phyloP scores from a whole-genome alignment of 352 stramenopile species.

The Phytophthora ramorum region DNA sequence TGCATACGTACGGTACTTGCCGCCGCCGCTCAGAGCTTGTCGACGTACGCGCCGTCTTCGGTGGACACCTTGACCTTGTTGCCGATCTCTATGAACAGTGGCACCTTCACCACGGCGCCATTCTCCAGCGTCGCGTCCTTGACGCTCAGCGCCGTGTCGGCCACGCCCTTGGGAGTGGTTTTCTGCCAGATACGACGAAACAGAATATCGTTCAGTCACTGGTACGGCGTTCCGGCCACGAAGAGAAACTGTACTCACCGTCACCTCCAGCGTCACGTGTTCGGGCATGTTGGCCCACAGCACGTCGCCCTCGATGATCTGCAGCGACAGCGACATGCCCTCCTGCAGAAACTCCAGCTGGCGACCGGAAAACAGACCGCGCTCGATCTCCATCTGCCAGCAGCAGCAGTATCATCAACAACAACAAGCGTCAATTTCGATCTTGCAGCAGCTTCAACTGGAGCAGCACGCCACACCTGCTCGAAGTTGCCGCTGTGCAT shows the following conservation, averaged over 20 bases:
- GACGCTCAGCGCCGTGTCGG: slow-evolving; percentile 77
- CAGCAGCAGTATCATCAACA: neutral
- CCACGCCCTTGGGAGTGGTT: slow-evolving; percentile 81
- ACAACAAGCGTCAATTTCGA: neutral
- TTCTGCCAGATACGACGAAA: slow-evolving; percentile 40
- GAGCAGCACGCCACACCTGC: slow-evolving; percentile 51
- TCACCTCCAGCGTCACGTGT: slow-evolving; percentile 76
- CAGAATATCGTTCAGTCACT: slow-evolving; percentile 4
- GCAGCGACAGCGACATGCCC: slow-evolving; percentile 81
- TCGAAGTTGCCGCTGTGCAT: slow-evolving; percentile 87
- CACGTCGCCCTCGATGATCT: slow-evolving; percentile 87
- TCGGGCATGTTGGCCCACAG: slow-evolving; percentile 90
- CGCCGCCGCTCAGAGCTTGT: slow-evolving; percentile 61
- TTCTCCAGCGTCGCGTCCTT: slow-evolving; percentile 88
- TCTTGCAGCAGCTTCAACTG: slow-evolving; percentile 1
- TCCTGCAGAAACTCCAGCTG: slow-evolving; percentile 84
- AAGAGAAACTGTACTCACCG: slow-evolving; percentile 38
- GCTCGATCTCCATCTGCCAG: slow-evolving; percentile 73
- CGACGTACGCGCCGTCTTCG: slow-evolving; percentile 79
- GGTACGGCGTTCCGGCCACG: neutral
- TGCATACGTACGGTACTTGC: neutral
- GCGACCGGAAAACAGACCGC: slow-evolving; percentile 70
- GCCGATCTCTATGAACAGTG: slow-evolving; percentile 83
- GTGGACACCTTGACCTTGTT: slow-evolving; percentile 78
- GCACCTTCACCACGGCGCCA: slow-evolving; percentile 81